Conservation (phyloP, 495 filamentous ascomycete species). For the Aspergillus olivimuriae region DNA sequence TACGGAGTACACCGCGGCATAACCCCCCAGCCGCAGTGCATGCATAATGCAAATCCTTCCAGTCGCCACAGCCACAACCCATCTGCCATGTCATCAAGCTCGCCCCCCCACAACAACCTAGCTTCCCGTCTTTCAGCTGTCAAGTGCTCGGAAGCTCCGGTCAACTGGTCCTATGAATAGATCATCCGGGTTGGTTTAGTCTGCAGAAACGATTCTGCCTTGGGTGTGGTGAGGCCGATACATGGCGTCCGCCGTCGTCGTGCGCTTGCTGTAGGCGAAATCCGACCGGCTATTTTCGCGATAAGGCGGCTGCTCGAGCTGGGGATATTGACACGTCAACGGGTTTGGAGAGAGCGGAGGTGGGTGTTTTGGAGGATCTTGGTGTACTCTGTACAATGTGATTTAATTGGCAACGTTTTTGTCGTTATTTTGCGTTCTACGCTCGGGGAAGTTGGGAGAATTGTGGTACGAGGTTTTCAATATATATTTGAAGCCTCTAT, state of each 20-base stretch:
- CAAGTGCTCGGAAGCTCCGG: constrained; percentile 9
- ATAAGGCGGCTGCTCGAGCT: too few species aligned
- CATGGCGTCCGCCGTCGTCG: too few species aligned
- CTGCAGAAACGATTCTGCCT: background rate
- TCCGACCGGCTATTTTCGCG: background rate
- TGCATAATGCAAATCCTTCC: background rate
- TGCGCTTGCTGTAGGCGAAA: background rate
- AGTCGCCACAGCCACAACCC: constrained; percentile 12
- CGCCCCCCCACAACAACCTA: too few species aligned
- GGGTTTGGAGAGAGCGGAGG: too few species aligned
- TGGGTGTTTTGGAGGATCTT: too few species aligned
- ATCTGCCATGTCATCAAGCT: constrained; percentile 12
- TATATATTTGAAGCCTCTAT: too few species aligned
- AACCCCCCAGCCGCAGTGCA: constrained; percentile 10
- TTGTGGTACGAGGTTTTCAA: too few species aligned
- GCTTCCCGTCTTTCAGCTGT: constrained; percentile 11
- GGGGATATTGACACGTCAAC: too few species aligned
- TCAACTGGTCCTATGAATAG: constrained; percentile 3
- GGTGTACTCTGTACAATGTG: too few species aligned
- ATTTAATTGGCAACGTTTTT: too few species aligned
- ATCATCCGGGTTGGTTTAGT: constrained; percentile 1
- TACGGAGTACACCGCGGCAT: background rate
- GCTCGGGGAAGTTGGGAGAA: too few species aligned
- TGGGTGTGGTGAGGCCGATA: background rate
- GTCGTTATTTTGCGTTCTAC: too few species aligned